Base-by-base conservation (phyloP, 768 basidiomycete species). In the Cystobasidium tubakii region DNA sequence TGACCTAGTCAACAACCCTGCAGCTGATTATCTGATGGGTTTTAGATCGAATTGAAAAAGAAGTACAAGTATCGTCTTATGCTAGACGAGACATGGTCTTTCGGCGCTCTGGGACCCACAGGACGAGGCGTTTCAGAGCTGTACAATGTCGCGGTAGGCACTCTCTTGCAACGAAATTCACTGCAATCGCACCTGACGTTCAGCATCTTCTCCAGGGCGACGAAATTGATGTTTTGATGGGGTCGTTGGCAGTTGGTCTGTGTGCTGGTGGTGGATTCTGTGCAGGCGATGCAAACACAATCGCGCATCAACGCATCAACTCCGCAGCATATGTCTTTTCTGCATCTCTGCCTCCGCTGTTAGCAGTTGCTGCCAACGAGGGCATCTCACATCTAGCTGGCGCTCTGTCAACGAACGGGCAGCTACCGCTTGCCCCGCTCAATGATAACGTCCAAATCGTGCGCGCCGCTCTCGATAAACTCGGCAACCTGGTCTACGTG, bases 261-360 rank as follows among this genome's bases (percentile, higher is more conserved):
- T 87, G 86, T 74, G 87, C 94, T 0, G 85, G 86, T 1, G 96
- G 95, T 62, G 96, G 96, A 0, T 99, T 98, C 86, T 98, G 95
- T 79, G 92, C 92, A 1, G 96, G 96, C 29, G 89, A 90, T 0
- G 81, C 82, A 21, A 85, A 87, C 46, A 90, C 96, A 34, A 87
- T 92, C 27, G 87, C 91, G 75, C 95, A 99, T 79, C 95, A 96
- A 87, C 92, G 92, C 57, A 96, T 95, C 85, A 98, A 98, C 80
- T 92, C 91, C 19, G 88, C 92, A 1, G 88, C 92, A 0, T 95
- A 92, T 80, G 92, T 99, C 74, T 99, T 92, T 84, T 96, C 95
- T 0, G 96, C 96, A 21, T 88, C 95, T 1, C 88, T 95, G 83
- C 96, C 96, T 0, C 87, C 91, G 1, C 85, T 94, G 53, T 87